These are phyloP conservation scores for Backusella westeae DNA, from an alignment of 192 early-diverging fungal species.

Conservation along the genomic window DNA sequence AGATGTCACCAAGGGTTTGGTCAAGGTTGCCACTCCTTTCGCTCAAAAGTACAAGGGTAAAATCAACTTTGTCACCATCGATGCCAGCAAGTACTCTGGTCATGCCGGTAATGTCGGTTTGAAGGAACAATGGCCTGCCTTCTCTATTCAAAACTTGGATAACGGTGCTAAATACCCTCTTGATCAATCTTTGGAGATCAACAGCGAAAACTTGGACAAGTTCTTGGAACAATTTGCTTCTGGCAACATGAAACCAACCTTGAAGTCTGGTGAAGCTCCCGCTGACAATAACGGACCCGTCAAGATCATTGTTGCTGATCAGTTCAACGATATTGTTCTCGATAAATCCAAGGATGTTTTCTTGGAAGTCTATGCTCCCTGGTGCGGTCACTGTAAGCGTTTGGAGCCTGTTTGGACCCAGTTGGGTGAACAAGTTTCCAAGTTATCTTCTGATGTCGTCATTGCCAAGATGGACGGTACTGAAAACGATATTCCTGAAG, in stretches of 20 bases:
- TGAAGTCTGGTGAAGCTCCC: constrained; percentile 85
- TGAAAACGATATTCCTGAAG: constrained; percentile 86
- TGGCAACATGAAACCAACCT: constrained; percentile 69
- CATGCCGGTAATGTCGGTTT: constrained; percentile 90
- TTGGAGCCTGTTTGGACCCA: constrained; percentile 81
- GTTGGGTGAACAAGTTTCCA: constrained; percentile 56
- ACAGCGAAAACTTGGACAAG: constrained; percentile 49
- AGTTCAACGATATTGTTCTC: constrained; percentile 82
- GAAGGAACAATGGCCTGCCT: constrained; percentile 90
- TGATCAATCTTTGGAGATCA: constrained; percentile 66
- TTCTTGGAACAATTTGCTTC: constrained; percentile 66
- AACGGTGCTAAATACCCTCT: constrained; percentile 85
- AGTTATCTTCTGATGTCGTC: constrained; percentile 43
- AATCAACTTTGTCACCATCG: constrained; percentile 89
- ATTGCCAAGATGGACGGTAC: constrained; percentile 95
- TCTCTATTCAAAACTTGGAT: constrained; percentile 82
- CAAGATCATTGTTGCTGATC: constrained; percentile 84
- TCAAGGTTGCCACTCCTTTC: constrained; percentile 61
- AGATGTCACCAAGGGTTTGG: constrained; percentile 48
- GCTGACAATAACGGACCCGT: constrained; percentile 86
- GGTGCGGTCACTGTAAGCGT: constrained; percentile 83
- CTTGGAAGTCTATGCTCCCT: constrained; percentile 90
- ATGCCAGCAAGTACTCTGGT: constrained; percentile 79
- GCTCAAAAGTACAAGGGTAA: constrained; percentile 89
- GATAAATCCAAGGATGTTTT: constrained; percentile 88